Conservation (phyloP, 2,329 filamentous ascomycete species). For the Calonectria pteridis region DNA sequence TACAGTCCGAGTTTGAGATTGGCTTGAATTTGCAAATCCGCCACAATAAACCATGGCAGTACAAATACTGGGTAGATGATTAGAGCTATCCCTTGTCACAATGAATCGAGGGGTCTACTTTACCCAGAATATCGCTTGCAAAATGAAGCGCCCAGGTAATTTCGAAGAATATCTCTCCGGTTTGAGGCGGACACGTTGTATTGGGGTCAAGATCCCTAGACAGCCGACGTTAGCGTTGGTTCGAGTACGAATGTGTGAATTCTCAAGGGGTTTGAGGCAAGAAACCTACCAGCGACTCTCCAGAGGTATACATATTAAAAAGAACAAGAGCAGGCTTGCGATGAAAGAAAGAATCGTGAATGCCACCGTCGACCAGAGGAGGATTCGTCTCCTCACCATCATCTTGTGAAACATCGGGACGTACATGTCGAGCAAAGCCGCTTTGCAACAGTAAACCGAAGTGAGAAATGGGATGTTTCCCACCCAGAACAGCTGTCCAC, state of each 20-base stretch:
- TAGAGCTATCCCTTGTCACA: not conserved
- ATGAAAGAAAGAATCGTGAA: not conserved
- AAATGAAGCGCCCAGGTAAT: not conserved
- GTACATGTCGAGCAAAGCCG: not conserved
- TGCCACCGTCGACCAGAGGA: not conserved
- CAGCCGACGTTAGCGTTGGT: not conserved
- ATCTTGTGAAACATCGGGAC: not conserved
- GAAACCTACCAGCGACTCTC: not conserved
- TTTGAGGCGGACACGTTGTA: not conserved
- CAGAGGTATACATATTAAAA: not conserved
- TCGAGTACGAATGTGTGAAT: too few species aligned
- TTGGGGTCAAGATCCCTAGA: not conserved
- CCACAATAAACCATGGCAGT: not conserved
- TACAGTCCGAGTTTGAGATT: not conserved
- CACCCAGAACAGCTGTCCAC: not conserved
- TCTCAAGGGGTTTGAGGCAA: too few species aligned
- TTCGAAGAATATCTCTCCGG: not conserved
- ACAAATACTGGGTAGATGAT: not conserved
- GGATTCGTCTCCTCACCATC: not conserved
- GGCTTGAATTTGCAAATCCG: not conserved
- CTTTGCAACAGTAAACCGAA: not conserved
- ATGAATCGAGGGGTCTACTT: rapidly evolving
- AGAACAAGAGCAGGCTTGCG: not conserved
- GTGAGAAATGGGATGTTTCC: not conserved
- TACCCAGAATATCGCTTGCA: not conserved